Conservation (phyloP, 371 early-diverging fungal species). For the Apophysomyces trapeziformis region DNA sequence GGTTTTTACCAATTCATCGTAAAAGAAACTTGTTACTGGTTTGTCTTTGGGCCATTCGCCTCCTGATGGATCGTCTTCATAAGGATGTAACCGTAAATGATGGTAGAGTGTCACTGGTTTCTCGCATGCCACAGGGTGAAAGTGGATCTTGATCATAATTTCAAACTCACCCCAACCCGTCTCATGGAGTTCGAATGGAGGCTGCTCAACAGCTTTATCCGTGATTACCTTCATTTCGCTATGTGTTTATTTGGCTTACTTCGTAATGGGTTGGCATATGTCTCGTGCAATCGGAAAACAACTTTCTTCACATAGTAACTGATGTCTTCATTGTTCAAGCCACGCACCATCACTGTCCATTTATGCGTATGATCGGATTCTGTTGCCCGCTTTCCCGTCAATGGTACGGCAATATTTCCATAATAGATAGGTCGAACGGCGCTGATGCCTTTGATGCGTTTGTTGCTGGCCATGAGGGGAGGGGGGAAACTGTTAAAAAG, state of each 20-base stretch:
- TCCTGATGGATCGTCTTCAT: slow-evolving; percentile 68
- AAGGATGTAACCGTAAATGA: slow-evolving; percentile 81
- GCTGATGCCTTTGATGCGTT: slow-evolving; percentile 67
- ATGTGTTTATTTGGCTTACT: slow-evolving; percentile 45
- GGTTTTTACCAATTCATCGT: slow-evolving; percentile 76
- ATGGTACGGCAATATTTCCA: slow-evolving; percentile 72
- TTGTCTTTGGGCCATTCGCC: slow-evolving; percentile 76
- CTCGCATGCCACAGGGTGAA: slow-evolving; percentile 76
- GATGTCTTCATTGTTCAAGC: slow-evolving; percentile 86
- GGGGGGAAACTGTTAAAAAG: not conserved
- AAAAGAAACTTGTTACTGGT: slow-evolving; percentile 74
- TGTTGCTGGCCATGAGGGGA: slow-evolving; percentile 42
- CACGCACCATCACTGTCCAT: slow-evolving; percentile 89
- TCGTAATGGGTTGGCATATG: slow-evolving; percentile 86
- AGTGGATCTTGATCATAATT: slow-evolving; percentile 89
- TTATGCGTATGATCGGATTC: slow-evolving; percentile 83
- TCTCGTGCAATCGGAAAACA: slow-evolving; percentile 95
- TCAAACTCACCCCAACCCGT: slow-evolving; percentile 99
- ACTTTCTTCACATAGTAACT: slow-evolving; percentile 88
- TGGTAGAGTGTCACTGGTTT: slow-evolving; percentile 85
- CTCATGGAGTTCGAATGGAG: slow-evolving; percentile 93
- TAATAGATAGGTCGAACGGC: slow-evolving; percentile 77
- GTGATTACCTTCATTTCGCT: not conserved
- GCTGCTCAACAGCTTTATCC: slow-evolving; percentile 68
- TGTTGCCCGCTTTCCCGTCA: slow-evolving; percentile 65